Conservation (phyloP, 2,329 filamentous ascomycete genomes). For the Huntiella abstrusa region DNA sequence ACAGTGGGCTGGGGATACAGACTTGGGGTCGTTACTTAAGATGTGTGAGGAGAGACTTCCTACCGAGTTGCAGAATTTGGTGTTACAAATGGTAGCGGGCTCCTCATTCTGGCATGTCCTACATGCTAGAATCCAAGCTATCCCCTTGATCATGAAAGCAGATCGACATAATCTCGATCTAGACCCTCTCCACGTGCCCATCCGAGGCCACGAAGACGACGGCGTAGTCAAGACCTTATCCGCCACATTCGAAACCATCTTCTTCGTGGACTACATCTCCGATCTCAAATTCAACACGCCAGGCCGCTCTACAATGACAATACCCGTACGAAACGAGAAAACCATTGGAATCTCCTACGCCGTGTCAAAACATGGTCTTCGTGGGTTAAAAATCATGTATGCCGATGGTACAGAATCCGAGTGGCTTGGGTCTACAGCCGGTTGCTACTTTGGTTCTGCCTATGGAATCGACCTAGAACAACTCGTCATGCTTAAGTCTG, state of each 20-base stretch:
- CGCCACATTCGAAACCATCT: conserved; percentile 5
- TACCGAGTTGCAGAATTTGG: conserved; percentile 5
- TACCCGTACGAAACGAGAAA: not conserved
- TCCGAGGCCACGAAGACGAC: conserved; percentile 2
- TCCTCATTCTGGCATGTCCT: conserved; percentile 9
- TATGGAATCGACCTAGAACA: conserved; percentile 8
- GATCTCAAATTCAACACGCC: conserved; percentile 3
- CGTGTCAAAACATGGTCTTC: conserved; percentile 9
- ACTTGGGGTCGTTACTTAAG: conserved; percentile 5
- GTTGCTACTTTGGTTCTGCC: conserved; percentile 8
- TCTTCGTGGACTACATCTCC: conserved; percentile 10
- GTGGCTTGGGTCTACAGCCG: conserved; percentile 8
- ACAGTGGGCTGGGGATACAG: not conserved
- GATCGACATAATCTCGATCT: conserved; percentile 9
- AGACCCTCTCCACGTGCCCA: conserved; percentile 1
- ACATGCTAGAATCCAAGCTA: conserved; percentile 5
- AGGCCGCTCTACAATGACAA: not conserved
- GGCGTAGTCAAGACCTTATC: conserved; percentile 2
- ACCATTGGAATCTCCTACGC: conserved; percentile 9
- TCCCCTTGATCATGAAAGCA: conserved; percentile 6
- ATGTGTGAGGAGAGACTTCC: conserved; percentile 2
- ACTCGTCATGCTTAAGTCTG: conserved; percentile 8
- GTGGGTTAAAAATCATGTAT: conserved; percentile 9
- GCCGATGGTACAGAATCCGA: conserved; percentile 7
- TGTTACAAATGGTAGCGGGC: conserved; percentile 2